Conservation (phyloP, 2,329 filamentous ascomycete genomes). For the Cladosporium sp. region DNA sequence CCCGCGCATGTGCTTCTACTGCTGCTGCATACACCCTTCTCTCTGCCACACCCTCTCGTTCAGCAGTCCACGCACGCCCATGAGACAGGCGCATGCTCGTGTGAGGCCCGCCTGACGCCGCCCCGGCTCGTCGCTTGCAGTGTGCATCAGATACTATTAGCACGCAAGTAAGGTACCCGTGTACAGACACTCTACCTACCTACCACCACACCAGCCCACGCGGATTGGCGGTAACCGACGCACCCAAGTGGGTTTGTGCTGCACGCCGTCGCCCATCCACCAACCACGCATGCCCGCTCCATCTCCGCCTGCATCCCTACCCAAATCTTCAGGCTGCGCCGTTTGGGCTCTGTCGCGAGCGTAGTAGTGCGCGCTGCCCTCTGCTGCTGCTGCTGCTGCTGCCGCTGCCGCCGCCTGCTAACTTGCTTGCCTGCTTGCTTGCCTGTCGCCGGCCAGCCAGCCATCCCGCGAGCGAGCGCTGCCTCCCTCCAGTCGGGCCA, state of each 20-base stretch:
- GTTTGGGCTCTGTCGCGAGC: not conserved
- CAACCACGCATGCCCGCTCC: not conserved
- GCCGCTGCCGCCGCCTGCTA: not conserved
- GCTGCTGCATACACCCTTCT: not conserved
- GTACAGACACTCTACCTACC: not conserved
- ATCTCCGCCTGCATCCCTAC: slow-evolving; percentile 14
- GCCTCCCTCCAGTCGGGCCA: not conserved
- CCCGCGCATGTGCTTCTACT: not conserved
- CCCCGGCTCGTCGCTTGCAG: not conserved
- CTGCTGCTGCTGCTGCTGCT: not conserved
- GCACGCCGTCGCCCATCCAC: not conserved
- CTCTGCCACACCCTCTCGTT: slow-evolving; percentile 3
- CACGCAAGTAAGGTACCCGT: slow-evolving; percentile 12
- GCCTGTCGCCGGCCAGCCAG: too few relatives aligned
- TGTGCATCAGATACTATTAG: not conserved
- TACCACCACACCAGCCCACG: not conserved
- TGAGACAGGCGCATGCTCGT: not conserved
- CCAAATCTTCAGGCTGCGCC: slow-evolving; percentile 12
- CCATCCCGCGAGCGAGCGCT: not conserved
- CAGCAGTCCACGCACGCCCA: not conserved
- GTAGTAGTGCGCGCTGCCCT: not conserved
- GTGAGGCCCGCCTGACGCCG: slow-evolving; percentile 13
- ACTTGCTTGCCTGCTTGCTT: not conserved
- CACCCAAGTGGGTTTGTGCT: slow-evolving; percentile 6
- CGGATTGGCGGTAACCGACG: slow-evolving; percentile 5